Evolutionary conservation across 148 eudicot genomes (phyloP).

Genomic region (Chenopodium berlandieri): DNA sequence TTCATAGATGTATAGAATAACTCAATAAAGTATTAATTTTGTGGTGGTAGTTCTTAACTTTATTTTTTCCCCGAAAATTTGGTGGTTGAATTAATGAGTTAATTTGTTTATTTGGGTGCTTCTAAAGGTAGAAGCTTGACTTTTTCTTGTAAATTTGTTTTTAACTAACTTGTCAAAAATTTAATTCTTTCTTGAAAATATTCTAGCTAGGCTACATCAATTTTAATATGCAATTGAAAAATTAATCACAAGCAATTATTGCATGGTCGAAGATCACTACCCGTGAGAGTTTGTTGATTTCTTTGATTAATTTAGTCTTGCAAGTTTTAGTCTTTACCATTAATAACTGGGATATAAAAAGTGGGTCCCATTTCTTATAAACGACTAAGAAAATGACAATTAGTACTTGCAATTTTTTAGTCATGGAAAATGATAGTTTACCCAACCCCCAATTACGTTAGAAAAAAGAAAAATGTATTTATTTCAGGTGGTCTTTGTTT

Average conservation of each 20-base stretch:
- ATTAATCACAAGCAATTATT: not conserved
- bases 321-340: not conserved
- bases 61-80: not conserved
- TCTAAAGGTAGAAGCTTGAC: conserved; percentile 23
- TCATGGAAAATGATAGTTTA: conserved; percentile 26
- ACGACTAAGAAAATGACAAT: conserved; percentile 2
- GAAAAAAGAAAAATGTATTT: not conserved
- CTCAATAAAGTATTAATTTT: not conserved
- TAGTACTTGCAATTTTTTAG: not conserved
- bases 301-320: not conserved
- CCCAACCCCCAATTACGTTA: conserved; percentile 19
- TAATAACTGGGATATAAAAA: not conserved
- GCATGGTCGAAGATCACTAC: not conserved
- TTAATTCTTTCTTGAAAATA: not conserved
- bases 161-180: not conserved
- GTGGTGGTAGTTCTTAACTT: conserved; percentile 14
- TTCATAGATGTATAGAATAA: not conserved
- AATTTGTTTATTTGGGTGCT: not conserved
- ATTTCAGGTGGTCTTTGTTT: conserved; percentile 35
- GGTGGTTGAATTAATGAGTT: conserved; percentile 28
- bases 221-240: too few species aligned
- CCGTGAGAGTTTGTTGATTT: too few species aligned
- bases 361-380: not conserved
- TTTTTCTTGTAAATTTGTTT: conserved; percentile 5
- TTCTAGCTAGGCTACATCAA: not conserved